These are phyloP conservation scores for Monilinia vaccinii-corymbosi DNA, from an alignment of 2,329 filamentous ascomycete genomes.

Conservation along the genomic window DNA sequence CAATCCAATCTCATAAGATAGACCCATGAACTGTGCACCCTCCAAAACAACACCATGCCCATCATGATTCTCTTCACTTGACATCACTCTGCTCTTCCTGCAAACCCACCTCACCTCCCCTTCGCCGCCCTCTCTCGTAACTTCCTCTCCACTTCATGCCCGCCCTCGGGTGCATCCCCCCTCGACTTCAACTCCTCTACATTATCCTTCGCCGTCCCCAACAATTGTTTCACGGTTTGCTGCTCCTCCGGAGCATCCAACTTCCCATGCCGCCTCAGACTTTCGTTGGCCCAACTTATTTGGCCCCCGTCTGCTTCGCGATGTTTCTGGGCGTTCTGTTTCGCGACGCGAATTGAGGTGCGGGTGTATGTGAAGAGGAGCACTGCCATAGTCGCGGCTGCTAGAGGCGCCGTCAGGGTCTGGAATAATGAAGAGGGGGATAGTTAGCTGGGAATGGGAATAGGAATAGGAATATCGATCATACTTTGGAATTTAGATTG, in stretches of 20 bases:
- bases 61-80: not conserved
- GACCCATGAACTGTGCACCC: not conserved
- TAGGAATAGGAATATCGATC: not conserved
- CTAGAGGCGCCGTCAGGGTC: slow-evolving; percentile 39
- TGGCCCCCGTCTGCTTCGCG: slow-evolving; percentile 48
- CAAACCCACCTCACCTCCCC: slow-evolving; percentile 7
- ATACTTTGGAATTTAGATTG: slow-evolving; percentile 25
- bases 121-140: slow-evolving; percentile 19
- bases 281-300: slow-evolving; percentile 46
- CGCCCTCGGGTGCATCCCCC: not conserved
- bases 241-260: slow-evolving; percentile 33
- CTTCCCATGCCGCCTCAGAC: slow-evolving; percentile 41
- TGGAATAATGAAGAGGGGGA: slow-evolving; percentile 2
- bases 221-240: slow-evolving; percentile 27
- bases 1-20: not conserved
- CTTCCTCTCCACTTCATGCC: slow-evolving; percentile 23
- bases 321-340: slow-evolving; percentile 52
- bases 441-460: not conserved
- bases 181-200: slow-evolving; percentile 13
- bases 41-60: not conserved
- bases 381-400: slow-evolving; percentile 46
- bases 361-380: slow-evolving; percentile 50
- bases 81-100: not conserved
- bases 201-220: slow-evolving; percentile 17
- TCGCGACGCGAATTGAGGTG: slow-evolving; percentile 56